phyloP scores from a whole-genome alignment of 192 early-diverging fungal species.

The Chytriomyces sp. region DNA sequence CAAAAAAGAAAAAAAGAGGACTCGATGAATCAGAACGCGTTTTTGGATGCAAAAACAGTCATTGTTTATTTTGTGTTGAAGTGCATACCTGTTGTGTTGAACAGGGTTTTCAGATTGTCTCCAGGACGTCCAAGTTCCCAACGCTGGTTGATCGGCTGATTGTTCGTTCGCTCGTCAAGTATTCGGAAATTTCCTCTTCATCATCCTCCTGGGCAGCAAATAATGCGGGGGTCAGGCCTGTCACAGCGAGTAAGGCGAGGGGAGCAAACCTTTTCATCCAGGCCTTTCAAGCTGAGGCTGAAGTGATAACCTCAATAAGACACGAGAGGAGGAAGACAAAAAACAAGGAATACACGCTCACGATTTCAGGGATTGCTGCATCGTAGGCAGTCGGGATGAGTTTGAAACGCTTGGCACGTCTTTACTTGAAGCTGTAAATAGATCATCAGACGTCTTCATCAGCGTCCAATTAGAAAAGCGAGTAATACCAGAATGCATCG shows the following conservation, averaged over 20 bases:
- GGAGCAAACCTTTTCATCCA: neutral
- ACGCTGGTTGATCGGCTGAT: conserved; percentile 25
- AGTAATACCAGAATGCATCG: neutral
- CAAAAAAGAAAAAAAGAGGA: no score
- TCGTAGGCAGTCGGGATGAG: no score
- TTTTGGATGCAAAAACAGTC: no score
- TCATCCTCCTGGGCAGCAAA: conserved; percentile 6
- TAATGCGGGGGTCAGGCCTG: neutral
- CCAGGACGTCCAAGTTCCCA: conserved; percentile 15
- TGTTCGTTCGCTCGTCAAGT: conserved; percentile 23
- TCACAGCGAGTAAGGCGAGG: neutral
- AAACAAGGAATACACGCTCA: neutral
- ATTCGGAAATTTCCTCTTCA: neutral
- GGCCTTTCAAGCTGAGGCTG: neutral
- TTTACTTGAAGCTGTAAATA: neutral
- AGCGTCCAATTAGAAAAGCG: neutral
- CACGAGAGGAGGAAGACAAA: neutral
- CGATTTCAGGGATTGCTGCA: neutral
- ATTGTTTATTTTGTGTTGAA: no score
- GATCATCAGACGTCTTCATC: neutral
- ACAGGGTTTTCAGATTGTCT: neutral
- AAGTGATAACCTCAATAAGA: neutral
- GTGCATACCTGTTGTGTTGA: no score
- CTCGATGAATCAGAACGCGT: no score
- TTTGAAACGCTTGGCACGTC: neutral